Base-by-base conservation (phyloP, 1,284 basidiomycete species). In the Coniophora puteana region DNA sequence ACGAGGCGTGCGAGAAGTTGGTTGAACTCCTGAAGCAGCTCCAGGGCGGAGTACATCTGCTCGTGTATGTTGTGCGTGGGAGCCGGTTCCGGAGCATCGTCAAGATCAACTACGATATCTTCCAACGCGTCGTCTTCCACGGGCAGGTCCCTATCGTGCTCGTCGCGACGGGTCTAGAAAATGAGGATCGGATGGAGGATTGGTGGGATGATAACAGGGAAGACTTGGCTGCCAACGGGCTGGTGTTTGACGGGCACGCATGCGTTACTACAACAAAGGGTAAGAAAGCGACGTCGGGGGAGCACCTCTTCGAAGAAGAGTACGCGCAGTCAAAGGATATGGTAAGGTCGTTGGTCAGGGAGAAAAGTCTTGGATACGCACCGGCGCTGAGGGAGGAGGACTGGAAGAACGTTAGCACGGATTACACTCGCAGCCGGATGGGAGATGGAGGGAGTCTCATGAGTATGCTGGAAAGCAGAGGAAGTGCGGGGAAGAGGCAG, bases 61-160 rank as follows among this genome's bases (percentile, higher is more conserved):
- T 60, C 28, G 17, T 65, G 8, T 65, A 64, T 32, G 63, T 52
- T 28, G 47, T 60, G 38, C 61, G 60, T 18, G 61, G 41, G 5
- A 21, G 21, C 8, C 37, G 52, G 34, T 25, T 52, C 33, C 50
- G 33, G 2, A 39, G 38, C 16, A 42, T 41, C 4, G 39, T 54
- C 13, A 38, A 39, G 30, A 49, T 29, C 13, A 54, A 54, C 27
- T 57, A 54, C 27, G 48, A 53, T 22, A 20, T 53, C 18, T 53
- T 54, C 29, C 50, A 45, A 7, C 24, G 23, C n/a, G 30, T 33
- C 0, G n/a, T 55, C 17, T 53, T 51, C 38, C 43, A 41, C 26
- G 31, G 37, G 30, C 35, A 50, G 25, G 51, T 54, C 4, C 47
- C 47, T 3, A 36, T 53, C n/a, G 48, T 53, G 8, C 29, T 54